Conservation (phyloP, 2,329 filamentous ascomycete genomes). For the Fusarium solani-melongenae region DNA sequence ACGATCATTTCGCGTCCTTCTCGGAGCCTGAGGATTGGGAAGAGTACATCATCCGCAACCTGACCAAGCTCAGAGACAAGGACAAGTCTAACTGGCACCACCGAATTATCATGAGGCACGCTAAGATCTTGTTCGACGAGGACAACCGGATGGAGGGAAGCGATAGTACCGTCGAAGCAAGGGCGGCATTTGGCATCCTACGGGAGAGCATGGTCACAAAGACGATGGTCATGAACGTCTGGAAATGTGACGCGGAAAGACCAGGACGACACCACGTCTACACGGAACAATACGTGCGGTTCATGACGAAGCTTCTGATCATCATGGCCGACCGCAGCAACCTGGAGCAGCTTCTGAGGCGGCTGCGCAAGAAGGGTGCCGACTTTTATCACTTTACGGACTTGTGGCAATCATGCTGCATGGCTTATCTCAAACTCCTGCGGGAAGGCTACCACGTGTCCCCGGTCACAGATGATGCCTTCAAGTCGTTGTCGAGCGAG, state of each 20-base stretch:
- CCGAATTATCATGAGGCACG: constrained; percentile 83
- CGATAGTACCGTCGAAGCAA: constrained; percentile 71
- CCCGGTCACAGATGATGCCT: constrained; percentile 62
- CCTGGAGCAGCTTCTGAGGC: constrained; percentile 81
- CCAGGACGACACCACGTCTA: constrained; percentile 92
- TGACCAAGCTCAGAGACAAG: constrained; percentile 69
- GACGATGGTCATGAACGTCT: constrained; percentile 93
- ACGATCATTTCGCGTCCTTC: constrained; percentile 51
- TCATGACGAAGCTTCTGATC: constrained; percentile 80
- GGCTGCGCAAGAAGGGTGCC: constrained; percentile 82
- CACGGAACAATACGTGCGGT: constrained; percentile 85
- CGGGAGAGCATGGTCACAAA: constrained; percentile 83
- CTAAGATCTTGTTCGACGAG: constrained; percentile 65
- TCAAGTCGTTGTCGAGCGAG: constrained; percentile 64
- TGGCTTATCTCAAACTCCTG: constrained; percentile 64
- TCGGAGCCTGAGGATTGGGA: constrained; percentile 68
- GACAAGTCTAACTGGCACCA: constrained; percentile 98
- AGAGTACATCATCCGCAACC: constrained; percentile 62
- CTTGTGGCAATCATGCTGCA: constrained; percentile 67
- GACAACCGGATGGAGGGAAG: constrained; percentile 52
- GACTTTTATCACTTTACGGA: constrained; percentile 76
- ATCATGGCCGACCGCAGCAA: constrained; percentile 79
- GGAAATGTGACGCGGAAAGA: constrained; percentile 89
- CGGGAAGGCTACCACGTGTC: constrained; percentile 60
- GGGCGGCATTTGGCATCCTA: constrained; percentile 83